These are phyloP conservation scores for Ceratocystis albifundus DNA, from an alignment of 2,329 filamentous ascomycete genomes.

Conservation along the genomic window DNA sequence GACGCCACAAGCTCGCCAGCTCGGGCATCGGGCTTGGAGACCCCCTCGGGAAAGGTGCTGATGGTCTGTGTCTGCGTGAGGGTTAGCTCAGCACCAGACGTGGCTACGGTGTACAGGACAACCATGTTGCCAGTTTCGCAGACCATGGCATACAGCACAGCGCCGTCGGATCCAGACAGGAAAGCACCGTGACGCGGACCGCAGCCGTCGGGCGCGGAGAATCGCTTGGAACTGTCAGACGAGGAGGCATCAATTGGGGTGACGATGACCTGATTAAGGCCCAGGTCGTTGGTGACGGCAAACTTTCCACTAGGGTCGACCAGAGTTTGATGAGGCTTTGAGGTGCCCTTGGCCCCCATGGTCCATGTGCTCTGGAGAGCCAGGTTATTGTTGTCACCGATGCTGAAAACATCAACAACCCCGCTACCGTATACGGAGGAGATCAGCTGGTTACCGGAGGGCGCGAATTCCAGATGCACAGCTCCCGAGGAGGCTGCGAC, in stretches of 20 bases:
- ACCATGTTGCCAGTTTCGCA: constrained; percentile 24
- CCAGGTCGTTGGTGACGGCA: constrained; percentile 41
- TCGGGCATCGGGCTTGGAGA: constrained; percentile 31
- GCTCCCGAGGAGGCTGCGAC: constrained; percentile 29
- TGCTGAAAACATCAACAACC: constrained; percentile 29
- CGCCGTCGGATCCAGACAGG: constrained; percentile 10
- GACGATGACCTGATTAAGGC: constrained; percentile 38
- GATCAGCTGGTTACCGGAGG: constrained; percentile 10
- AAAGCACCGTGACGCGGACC: constrained; percentile 39
- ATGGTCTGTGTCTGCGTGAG: constrained; percentile 11
- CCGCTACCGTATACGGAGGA: constrained; percentile 22
- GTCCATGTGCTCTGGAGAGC: constrained; percentile 22
- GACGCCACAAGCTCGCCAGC: constrained; percentile 38
- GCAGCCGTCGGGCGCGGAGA: constrained; percentile 31
- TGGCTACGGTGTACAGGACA: constrained; percentile 29
- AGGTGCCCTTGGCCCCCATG: constrained; percentile 29
- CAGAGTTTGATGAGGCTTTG: constrained; percentile 39
- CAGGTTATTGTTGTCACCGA: constrained; percentile 27
- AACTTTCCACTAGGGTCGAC: constrained; percentile 40
- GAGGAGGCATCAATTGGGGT: constrained; percentile 35
- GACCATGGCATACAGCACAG: constrained; percentile 24
- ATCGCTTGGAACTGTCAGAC: constrained; percentile 32
- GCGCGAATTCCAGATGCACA: constrained; percentile 28
- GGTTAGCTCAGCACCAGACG: background rate
- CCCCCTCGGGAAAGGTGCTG: constrained; percentile 11